These are phyloP conservation scores for Helichrysum umbraculigerum DNA, from an alignment of 129 eudicot genomes.

Conservation along the genomic window DNA sequence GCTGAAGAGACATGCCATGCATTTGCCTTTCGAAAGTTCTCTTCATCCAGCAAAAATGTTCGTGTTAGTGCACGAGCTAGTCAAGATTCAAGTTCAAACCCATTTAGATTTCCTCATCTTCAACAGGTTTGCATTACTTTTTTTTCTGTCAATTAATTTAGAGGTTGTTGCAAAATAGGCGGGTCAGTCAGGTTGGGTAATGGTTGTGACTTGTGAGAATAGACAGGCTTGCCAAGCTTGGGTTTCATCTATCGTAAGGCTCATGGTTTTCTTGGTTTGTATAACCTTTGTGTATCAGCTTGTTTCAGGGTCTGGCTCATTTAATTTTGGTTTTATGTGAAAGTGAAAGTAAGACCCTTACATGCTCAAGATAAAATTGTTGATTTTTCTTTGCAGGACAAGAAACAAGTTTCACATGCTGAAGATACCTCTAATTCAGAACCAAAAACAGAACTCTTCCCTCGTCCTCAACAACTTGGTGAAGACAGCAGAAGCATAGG, in stretches of 20 bases:
- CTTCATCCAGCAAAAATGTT: slow-evolving; percentile 40
- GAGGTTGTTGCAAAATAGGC: neutral
- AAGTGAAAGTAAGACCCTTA: neutral
- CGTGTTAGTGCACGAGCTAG: slow-evolving; percentile 39
- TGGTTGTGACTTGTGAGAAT: neutral
- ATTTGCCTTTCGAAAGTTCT: slow-evolving; percentile 54
- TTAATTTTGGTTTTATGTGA: neutral
- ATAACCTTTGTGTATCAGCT: neutral
- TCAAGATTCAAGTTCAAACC: slow-evolving; percentile 38
- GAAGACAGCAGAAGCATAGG: slow-evolving; percentile 57
- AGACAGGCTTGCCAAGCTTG: neutral
- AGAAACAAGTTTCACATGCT: slow-evolving; percentile 30
- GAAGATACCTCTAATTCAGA: slow-evolving; percentile 36
- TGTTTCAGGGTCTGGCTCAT: neutral
- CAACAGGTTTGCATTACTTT: slow-evolving; percentile 43
- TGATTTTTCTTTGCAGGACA: slow-evolving; percentile 33
- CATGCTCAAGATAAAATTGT: neutral
- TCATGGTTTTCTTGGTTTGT: neutral
- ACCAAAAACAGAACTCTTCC: slow-evolving; percentile 33
- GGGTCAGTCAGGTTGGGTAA: neutral
- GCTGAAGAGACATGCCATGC: slow-evolving; percentile 97
- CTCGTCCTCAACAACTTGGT: slow-evolving; percentile 36
- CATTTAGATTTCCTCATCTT: slow-evolving; percentile 43
- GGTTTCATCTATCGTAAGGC: neutral
- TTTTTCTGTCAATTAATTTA: neutral